Evolutionary conservation across 768 basidiomycete species (phyloP).

Genomic region (Hysterangium stoloniferum): DNA sequence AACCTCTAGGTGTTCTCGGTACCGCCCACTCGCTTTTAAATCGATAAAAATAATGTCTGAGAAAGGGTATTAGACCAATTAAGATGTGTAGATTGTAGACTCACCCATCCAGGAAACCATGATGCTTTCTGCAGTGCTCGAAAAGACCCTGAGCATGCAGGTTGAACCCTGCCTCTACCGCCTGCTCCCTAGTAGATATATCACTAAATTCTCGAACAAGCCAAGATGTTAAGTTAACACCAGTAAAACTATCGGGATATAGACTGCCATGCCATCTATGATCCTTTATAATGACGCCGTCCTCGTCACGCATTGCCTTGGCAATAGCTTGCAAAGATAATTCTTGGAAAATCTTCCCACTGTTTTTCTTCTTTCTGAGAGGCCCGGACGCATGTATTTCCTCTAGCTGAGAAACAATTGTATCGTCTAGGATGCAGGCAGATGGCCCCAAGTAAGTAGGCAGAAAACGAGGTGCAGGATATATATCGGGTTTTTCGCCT

Average conservation of each 20-base stretch:
- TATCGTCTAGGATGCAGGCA: constrained; percentile 69
- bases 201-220: constrained; percentile 87
- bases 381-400: constrained; percentile 67
- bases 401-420: constrained; percentile 73
- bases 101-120: constrained; percentile 85
- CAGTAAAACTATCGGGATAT: constrained; percentile 81
- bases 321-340: constrained; percentile 59
- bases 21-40: constrained; percentile 69
- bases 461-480: constrained; percentile 63
- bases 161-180: constrained; percentile 66
- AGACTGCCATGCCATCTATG: constrained; percentile 72
- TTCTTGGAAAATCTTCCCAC: constrained; percentile 63
- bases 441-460: constrained; percentile 82
- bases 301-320: constrained; percentile 80
- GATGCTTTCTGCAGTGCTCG: constrained; percentile 70
- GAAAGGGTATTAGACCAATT: background rate
- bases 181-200: constrained; percentile 75
- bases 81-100: constrained; percentile 21
- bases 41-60: constrained; percentile 83
- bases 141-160: constrained; percentile 79
- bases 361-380: constrained; percentile 72
- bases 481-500: constrained; percentile 40
- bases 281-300: constrained; percentile 76
- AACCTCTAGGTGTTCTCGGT: constrained; percentile 53
- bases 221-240: constrained; percentile 88